Percentiles rank a stretch among this genome's conserved stretches.
phyloP scores from a whole-genome alignment of 164 flowering plant genomes.

The Nelumbo lutea region DNA sequence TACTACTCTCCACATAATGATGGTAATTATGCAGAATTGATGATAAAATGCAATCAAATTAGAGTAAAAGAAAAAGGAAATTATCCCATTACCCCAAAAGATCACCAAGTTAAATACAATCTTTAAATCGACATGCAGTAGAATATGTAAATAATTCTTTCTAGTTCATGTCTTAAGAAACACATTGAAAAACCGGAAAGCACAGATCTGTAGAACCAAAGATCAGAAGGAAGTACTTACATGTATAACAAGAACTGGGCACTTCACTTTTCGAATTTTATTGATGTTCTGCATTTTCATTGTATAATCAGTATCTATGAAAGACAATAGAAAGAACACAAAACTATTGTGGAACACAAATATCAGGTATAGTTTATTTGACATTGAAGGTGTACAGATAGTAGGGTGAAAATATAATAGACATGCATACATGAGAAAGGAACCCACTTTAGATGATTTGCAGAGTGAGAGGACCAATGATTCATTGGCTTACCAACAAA shows the following conservation, averaged over 20 bases:
- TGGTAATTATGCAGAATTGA: too few relatives aligned
- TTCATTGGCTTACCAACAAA: too few relatives aligned
- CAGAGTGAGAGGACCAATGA: too few relatives aligned
- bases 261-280: constrained; percentile 70
- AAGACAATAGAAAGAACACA: constrained; percentile 7
- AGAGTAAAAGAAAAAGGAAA: too few relatives aligned
- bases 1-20: too few relatives aligned
- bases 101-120: too few relatives aligned
- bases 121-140: too few relatives aligned
- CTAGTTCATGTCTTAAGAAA: neutral
- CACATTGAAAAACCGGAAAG: neutral
- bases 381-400: neutral
- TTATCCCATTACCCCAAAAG: too few relatives aligned
- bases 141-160: neutral
- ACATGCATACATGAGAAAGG: neutral
- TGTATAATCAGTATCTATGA: neutral
- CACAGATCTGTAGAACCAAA: neutral
- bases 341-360: constrained; percentile 1
- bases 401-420: neutral
- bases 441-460: neutral
- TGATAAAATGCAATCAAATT: too few relatives aligned
- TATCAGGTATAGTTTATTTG: neutral
- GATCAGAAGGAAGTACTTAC: constrained; percentile 15
- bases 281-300: constrained; percentile 69
- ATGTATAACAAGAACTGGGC: constrained; percentile 64